Base-by-base conservation (phyloP, 2,329 filamentous ascomycete species). In the Chrysoporthe deuterocubensis region DNA sequence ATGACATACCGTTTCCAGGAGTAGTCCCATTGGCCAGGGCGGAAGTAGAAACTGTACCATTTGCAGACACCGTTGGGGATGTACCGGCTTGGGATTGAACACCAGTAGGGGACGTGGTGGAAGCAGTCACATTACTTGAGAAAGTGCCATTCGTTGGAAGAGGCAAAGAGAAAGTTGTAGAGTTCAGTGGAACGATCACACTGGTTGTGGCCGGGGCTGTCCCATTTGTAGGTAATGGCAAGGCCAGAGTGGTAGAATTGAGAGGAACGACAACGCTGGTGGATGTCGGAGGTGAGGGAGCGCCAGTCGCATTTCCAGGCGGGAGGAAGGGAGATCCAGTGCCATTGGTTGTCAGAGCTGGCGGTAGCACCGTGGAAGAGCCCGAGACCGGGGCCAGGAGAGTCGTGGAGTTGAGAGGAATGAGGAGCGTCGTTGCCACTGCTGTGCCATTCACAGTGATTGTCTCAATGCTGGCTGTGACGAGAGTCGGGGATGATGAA, bases 371-470 rank as follows among this genome's bases (percentile, higher is more conserved):
- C 13, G 64, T 62, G n/a, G 60, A 26, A 26, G 56, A 48, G 21
- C 62, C 54, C 8, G 62, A 54, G 18, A 65, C 43, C 18, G 68
- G 68, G 9, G 68, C 62, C 26, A 70, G 50, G 59, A 68, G 32
- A 4, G 68, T 70, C 8, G 62, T 66, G 8, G 62, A 60, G 37
- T 64, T 65, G n/a, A 62, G n/a, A 44, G 67, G 43, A 14, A 70
- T 59, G 26, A 70, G 57, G n/a, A 70, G 4, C 14, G 62, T 69
- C 16, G 68, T 70, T 18, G 66, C 68, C 7, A 57, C 66, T 42
- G 63, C 66, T 40, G 68, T 68, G 32, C 68, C 68, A 21, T 65
- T 65, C 43, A 66, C 64, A 32, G 11, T 54, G 21, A 70, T 66
- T 5, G 68, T 70, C 59, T 66, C 64, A 2, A 70, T 21, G 13